Evolutionary conservation across 768 basidiomycete species (phyloP).

Genomic region (Jaapia argillacea): DNA sequence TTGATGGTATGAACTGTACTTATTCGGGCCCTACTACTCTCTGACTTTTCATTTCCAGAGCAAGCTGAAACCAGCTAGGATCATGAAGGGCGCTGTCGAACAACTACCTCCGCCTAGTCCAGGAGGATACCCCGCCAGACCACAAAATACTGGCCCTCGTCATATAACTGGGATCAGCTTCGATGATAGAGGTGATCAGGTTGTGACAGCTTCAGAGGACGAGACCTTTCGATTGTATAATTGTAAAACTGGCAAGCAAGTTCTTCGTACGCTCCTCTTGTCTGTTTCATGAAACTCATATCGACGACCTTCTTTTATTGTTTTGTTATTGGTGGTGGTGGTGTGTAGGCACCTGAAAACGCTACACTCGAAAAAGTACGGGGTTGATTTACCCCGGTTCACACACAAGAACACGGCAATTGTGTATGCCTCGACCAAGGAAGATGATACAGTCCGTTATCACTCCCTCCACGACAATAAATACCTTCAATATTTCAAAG

Average conservation of each 20-base stretch:
- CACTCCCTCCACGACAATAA: conserved; percentile 95
- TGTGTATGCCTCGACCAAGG: conserved; percentile 88
- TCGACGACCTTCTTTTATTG: no score
- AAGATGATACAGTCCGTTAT: conserved; percentile 91
- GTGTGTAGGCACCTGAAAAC: conserved; percentile 57
- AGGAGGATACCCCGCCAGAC: conserved; percentile 22
- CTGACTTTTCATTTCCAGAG: conserved; percentile 26
- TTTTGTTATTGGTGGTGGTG: no score
- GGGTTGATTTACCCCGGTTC: conserved; percentile 88
- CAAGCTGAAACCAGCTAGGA: conserved; percentile 81
- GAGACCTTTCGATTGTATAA: conserved; percentile 87
- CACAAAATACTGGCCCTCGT: conserved; percentile 33
- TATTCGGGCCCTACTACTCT: no score
- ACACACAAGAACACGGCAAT: conserved; percentile 86
- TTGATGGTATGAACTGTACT: conserved; percentile 24
- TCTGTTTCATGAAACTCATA: no score
- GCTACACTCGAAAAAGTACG: conserved; percentile 91
- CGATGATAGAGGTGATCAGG: conserved; percentile 80
- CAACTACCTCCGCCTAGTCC: conserved; percentile 38
- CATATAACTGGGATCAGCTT: conserved; percentile 87
- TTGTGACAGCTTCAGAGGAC: conserved; percentile 86
- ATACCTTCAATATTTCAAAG: conserved; percentile 91
- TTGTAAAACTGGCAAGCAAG: conserved; percentile 90
- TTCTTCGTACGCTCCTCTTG: conserved; percentile 18
- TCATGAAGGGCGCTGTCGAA: conserved; percentile 76